Conservation (phyloP, 257 asterid species). For the Linaria vulgaris region DNA sequence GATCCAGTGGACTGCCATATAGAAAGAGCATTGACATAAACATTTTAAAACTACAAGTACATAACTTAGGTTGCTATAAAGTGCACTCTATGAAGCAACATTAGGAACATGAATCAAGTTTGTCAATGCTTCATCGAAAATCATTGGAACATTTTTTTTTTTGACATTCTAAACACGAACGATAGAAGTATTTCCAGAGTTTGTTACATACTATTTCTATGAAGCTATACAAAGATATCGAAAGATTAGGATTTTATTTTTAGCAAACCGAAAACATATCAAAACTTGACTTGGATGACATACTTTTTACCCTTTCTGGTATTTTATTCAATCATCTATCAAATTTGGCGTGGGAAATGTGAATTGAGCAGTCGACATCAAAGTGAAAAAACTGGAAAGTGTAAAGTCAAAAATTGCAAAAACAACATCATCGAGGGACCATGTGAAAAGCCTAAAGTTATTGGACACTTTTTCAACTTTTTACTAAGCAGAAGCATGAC, state of each 20-base stretch:
- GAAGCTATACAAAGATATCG: no score
- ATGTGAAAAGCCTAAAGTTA: conserved; percentile 54
- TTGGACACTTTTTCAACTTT: conserved; percentile 31
- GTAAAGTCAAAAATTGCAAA: conserved; percentile 36
- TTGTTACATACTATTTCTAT: no score
- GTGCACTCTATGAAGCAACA: no score
- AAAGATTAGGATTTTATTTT: no score
- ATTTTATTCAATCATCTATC: background rate
- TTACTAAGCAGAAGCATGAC: conserved; percentile 28
- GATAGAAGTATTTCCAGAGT: no score
- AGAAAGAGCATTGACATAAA: conserved; percentile 6
- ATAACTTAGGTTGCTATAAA: no score
- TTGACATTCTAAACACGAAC: no score
- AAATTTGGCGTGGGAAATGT: conserved; percentile 16
- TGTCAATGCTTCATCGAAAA: no score
- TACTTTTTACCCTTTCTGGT: conserved; percentile 1
- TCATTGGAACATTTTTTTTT: no score
- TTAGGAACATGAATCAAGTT: no score
- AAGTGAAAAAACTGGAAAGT: conserved; percentile 24
- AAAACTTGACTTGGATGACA: background rate
- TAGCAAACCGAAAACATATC: no score
- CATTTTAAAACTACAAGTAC: background rate
- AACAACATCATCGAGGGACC: conserved; percentile 43
- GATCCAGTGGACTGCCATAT: conserved; percentile 68
- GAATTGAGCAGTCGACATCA: conserved; percentile 8